These are phyloP conservation scores for Colletotrichum coccodes DNA, from an alignment of 2,329 filamentous ascomycete genomes.

Conservation along the genomic window DNA sequence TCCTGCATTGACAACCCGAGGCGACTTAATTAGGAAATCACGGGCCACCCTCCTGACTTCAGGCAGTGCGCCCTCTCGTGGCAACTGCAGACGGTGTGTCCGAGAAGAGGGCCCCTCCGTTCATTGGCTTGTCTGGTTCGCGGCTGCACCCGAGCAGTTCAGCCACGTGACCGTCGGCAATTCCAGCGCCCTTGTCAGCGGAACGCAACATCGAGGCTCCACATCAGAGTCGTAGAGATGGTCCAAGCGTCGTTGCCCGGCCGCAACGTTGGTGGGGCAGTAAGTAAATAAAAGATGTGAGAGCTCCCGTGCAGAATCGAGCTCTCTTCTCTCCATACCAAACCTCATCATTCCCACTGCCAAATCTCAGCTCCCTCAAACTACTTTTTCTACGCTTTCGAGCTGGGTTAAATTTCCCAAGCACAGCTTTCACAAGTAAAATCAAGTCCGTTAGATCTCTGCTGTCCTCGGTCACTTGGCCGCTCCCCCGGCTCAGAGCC, in stretches of 20 bases:
- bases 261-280: constrained; percentile 43
- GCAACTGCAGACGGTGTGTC: constrained; percentile 21
- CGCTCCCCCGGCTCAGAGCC: constrained; percentile 55
- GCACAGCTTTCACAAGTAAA: constrained; percentile 43
- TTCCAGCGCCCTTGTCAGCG: not conserved
- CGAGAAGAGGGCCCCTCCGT: not conserved
- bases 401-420: constrained; percentile 36
- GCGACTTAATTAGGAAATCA: constrained; percentile 29
- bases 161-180: constrained; percentile 10
- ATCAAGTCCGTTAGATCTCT: constrained; percentile 59
- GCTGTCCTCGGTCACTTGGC: constrained; percentile 57
- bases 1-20: constrained; percentile 32
- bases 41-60: constrained; percentile 17
- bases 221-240: not conserved
- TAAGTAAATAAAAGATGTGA: constrained; percentile 58
- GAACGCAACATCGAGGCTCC: constrained; percentile 7
- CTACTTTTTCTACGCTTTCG: constrained; percentile 31
- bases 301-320: constrained; percentile 34
- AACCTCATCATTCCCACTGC: constrained; percentile 36
- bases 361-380: constrained; percentile 26
- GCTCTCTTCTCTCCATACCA: constrained; percentile 38
- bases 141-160: not conserved
- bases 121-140: constrained; percentile 5
- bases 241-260: constrained; percentile 34
- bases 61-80: constrained; percentile 9